Base-by-base conservation (phyloP, 2,329 filamentous ascomycete genomes). In the Lecanicillium sp. region DNA sequence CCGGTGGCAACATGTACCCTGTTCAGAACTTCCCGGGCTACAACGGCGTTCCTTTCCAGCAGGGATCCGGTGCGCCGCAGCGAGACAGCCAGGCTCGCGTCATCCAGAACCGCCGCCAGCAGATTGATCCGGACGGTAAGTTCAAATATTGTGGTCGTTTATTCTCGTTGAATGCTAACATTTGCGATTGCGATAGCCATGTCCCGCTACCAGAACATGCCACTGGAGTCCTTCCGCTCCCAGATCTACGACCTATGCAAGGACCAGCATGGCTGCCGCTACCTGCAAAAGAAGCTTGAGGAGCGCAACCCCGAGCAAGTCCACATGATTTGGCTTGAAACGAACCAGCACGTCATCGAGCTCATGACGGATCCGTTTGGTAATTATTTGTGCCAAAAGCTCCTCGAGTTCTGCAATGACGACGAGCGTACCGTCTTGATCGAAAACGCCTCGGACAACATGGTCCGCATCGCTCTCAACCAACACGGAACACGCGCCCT, bases 341-440 rank as follows among this genome's bases (percentile, higher is more conserved):
- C 90, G 45, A 89, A 91, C 63, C 79, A 86, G 62, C 90, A 97
- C 65, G 90, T 98, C 58, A 84, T 95, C 54, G 93, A 98, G 72
- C 77, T 98, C 55, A 98, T 98, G 93, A 96, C 90, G 52, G 91
- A 98, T 68, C 91, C 93, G 9, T 98, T 98, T 67, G 93, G 93
- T 65, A 98, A 98, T 74, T 98, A 98, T 68, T 83, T 98, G 56
- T 97, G 91, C 75, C 93, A 98, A 75, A 98, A 97, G 78, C 75
- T 98, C 53, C 79, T 98, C 26, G 93, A 98, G 70, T 95, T 85
- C 67, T 91, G 89, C 70, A 94, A 88, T 63, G 87, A 97, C 61
- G 88, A 95, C 44, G 91, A 98, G 73, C 89, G 93, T 56, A 97
- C 91, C 46, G 81, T 84, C 36, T 79, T 98, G 53, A 94, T 98